These are phyloP conservation scores for Populus trichocarpa DNA, from an alignment of 441 rosid species.

Conservation along the genomic window DNA sequence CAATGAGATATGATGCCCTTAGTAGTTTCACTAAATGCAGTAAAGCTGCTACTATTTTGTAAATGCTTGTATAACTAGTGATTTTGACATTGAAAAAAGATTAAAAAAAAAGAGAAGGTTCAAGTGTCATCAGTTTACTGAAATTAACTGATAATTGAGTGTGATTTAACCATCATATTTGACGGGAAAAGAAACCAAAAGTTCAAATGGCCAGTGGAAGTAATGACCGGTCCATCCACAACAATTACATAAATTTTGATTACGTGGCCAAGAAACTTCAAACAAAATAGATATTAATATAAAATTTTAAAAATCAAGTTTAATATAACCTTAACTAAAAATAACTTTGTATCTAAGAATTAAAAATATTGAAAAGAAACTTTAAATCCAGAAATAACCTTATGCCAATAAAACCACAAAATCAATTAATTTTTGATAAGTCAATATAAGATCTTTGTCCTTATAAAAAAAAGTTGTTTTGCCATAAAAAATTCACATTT, in stretches of 20 bases:
- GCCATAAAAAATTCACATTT: no score
- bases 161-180: neutral
- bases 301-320: no score
- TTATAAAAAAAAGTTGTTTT: no score
- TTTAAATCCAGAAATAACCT: no score
- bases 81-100: slow-evolving; percentile 14
- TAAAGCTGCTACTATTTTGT: slow-evolving; percentile 28
- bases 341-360: no score
- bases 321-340: no score
- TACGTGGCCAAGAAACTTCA: no score
- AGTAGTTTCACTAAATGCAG: slow-evolving; percentile 19
- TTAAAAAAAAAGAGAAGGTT: neutral
- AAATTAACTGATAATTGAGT: neutral
- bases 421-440: fast-evolving
- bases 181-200: neutral
- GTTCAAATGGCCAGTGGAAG: neutral
- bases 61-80: slow-evolving; percentile 25
- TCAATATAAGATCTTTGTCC: fast-evolving
- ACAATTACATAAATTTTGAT: no score
- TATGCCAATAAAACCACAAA: no score
- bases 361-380: no score
- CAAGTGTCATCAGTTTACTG: neutral
- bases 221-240: neutral
- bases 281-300: no score
- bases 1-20: slow-evolving; percentile 13